These are phyloP conservation scores for Saturnispora quitensis DNA, from an alignment of 805 yeast species.

Conservation along the genomic window DNA sequence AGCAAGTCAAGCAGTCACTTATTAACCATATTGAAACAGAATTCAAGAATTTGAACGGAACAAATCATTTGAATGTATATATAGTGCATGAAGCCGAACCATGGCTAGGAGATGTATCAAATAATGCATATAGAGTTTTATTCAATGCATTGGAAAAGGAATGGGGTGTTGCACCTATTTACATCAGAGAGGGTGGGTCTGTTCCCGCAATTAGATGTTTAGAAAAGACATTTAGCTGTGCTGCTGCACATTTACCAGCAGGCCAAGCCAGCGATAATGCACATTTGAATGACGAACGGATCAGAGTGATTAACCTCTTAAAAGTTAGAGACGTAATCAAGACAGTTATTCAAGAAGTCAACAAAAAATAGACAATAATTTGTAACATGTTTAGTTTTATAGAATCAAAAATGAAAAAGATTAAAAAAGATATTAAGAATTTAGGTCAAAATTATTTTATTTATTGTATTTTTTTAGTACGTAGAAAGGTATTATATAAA, in stretches of 20 bases:
- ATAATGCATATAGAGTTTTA: slow-evolving; percentile 62
- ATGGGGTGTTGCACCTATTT: slow-evolving; percentile 78
- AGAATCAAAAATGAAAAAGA: neutral
- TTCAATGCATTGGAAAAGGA: slow-evolving; percentile 50
- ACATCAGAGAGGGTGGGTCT: slow-evolving; percentile 94
- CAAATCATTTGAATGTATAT: slow-evolving; percentile 51
- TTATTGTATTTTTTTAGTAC: slow-evolving; percentile 2
- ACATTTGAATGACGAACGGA: slow-evolving; percentile 79
- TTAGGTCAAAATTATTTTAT: neutral
- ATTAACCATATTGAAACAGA: slow-evolving; percentile 35
- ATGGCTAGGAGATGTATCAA: slow-evolving; percentile 85
- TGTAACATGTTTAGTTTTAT: neutral
- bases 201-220: slow-evolving; percentile 82
- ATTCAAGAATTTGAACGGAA: slow-evolving; percentile 45
- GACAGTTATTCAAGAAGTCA: slow-evolving; percentile 32
- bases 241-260: slow-evolving; percentile 93
- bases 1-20: slow-evolving; percentile 44
- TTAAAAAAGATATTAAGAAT: too few species aligned
- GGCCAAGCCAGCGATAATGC: slow-evolving; percentile 95
- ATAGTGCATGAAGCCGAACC: slow-evolving; percentile 87
- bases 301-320: slow-evolving; percentile 69
- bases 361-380: neutral
- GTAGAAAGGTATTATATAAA: slow-evolving; percentile 5
- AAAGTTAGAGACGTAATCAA: slow-evolving; percentile 59
- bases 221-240: slow-evolving; percentile 74